Conservation (phyloP, 768 basidiomycete genomes). For the Mrakia hoshinonis region DNA sequence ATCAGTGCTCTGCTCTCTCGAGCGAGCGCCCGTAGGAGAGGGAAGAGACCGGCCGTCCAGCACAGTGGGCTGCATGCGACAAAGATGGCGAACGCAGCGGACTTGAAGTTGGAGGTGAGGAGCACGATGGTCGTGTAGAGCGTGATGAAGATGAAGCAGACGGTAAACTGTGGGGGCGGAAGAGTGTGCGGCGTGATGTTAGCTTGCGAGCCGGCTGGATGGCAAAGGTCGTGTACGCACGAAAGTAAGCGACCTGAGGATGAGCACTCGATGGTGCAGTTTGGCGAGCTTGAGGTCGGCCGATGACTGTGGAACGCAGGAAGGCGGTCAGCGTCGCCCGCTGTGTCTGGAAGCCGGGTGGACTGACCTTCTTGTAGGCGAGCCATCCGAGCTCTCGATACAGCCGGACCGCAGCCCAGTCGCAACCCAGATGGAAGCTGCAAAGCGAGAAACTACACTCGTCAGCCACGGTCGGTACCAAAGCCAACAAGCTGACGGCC, state of each 20-base stretch:
- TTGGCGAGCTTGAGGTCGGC: not conserved
- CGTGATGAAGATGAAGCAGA: not conserved
- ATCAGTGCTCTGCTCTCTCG: no score
- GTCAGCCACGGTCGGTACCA: not conserved
- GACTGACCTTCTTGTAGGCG: not conserved
- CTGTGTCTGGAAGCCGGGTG: not conserved
- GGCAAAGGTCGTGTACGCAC: not conserved
- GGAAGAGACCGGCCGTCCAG: no score
- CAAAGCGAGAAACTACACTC: not conserved
- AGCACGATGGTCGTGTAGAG: not conserved
- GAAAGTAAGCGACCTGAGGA: not conserved
- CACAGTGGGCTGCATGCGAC: no score
- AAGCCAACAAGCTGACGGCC: no score
- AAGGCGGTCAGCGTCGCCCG: not conserved
- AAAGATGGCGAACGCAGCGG: no score
- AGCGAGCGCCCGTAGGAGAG: no score
- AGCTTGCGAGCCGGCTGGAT: not conserved
- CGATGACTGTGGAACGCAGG: not conserved
- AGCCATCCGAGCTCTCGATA: not conserved
- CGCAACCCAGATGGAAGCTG: not conserved
- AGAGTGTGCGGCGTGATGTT: not conserved
- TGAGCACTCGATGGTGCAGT: not conserved
- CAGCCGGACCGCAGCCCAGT: not conserved
- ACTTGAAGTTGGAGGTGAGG: no score
- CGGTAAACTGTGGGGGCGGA: not conserved